A percentile compares a stretch with the other conserved stretches of the same genome.
These are phyloP conservation scores for Acacia pycnantha DNA, from an alignment of 331 rosid genomes.

Conservation along the genomic window DNA sequence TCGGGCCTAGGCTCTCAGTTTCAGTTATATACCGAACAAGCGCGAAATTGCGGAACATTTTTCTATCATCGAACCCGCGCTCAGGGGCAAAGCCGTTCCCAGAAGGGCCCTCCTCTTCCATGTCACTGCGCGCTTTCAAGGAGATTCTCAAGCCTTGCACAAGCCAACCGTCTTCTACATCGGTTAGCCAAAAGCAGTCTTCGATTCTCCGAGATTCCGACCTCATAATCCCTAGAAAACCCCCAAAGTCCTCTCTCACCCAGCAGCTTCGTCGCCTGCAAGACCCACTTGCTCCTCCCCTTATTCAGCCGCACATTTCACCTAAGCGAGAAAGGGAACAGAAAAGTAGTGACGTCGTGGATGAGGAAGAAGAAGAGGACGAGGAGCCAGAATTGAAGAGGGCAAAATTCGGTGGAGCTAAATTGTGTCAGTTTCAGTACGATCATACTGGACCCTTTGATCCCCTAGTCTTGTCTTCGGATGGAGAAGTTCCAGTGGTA, in stretches of 20 bases:
- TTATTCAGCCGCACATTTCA: constrained; percentile 27
- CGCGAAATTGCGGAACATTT: too few relatives aligned
- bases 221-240: constrained; percentile 48
- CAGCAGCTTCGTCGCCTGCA: constrained; percentile 75
- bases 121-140: constrained; percentile 77
- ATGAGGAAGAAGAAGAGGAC: background rate
- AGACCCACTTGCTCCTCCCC: constrained; percentile 36
- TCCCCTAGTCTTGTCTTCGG: constrained; percentile 61
- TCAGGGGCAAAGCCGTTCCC: background rate
- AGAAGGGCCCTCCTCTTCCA: constrained; percentile 12
- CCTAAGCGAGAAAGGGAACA: constrained; percentile 21
- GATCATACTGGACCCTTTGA: constrained; percentile 75
- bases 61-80: too few relatives aligned
- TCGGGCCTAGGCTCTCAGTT: too few relatives aligned
- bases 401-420: constrained; percentile 25
- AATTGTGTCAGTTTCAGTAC: constrained; percentile 55
- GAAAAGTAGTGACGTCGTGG: background rate
- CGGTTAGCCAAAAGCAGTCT: constrained; percentile 26
- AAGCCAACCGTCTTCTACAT: constrained; percentile 27
- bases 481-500: constrained; percentile 47
- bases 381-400: constrained; percentile 36
- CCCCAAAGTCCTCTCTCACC: constrained; percentile 77
- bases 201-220: constrained; percentile 36
- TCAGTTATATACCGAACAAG: too few relatives aligned
- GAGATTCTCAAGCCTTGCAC: constrained; percentile 66